Conservation (phyloP, 345 rosid genomes). For the Ceriops zippeliana region DNA sequence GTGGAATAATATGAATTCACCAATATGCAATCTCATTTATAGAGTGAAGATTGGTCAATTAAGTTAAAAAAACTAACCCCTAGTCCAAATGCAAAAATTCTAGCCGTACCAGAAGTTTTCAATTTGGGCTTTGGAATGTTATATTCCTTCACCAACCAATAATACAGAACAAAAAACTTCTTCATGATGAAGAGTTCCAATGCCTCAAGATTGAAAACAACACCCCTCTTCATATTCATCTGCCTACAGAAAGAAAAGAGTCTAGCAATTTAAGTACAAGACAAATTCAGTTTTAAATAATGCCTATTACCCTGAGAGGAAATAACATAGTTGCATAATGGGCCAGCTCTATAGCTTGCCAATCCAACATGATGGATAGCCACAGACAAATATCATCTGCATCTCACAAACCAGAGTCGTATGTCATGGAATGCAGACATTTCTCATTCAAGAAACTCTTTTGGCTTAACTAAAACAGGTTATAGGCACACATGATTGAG, state of each 20-base stretch:
- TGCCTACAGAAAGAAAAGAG: conserved; percentile 22
- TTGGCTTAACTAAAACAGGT: conserved; percentile 44
- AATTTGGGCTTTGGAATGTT: conserved; percentile 47
- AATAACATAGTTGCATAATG: conserved; percentile 76
- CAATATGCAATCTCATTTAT: too few species aligned
- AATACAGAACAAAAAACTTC: conserved; percentile 63
- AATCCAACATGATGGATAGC: conserved; percentile 39
- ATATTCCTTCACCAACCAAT: conserved; percentile 48
- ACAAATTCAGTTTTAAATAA: background rate
- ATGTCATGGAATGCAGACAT: conserved; percentile 72
- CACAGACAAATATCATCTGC: too few species aligned
- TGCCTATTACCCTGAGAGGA: conserved; percentile 63
- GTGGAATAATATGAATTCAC: too few species aligned
- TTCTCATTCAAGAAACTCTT: conserved; percentile 61
- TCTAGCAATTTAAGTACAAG: background rate
- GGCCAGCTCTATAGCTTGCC: conserved; percentile 90
- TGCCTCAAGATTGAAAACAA: conserved; percentile 88
- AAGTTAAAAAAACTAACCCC: too few species aligned
- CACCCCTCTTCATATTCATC: conserved; percentile 87
- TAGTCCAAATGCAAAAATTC: too few species aligned
- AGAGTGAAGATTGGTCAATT: too few species aligned
- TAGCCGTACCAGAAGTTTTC: too few species aligned
- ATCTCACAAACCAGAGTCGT: conserved; percentile 27
- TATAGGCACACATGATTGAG: background rate
- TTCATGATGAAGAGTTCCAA: conserved; percentile 72